Evolutionary conservation across 208 protist species (phyloP).

Genomic region (Wallacemonas sp.): DNA sequence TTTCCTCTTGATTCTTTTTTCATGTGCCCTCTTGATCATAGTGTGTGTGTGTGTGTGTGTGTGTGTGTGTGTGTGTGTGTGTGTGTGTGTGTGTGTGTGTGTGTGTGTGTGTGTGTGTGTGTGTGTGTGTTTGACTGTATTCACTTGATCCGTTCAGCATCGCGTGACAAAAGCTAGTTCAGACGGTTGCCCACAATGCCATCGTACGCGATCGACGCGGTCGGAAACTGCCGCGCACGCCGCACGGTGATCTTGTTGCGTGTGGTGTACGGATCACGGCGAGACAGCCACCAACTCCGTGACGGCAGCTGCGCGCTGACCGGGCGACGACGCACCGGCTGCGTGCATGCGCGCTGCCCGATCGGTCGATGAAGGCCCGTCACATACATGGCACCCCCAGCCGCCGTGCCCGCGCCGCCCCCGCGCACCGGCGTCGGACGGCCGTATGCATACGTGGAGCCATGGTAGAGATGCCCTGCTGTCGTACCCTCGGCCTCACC

Average conservation of each 20-base stretch:
- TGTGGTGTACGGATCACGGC: conserved; percentile 10
- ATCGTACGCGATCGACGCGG: conserved; percentile 3
- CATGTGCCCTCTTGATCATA: neutral
- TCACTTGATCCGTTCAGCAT: neutral
- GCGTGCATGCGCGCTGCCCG: neutral
- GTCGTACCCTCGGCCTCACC: neutral
- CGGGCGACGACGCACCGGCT: neutral
- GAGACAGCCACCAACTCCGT: neutral
- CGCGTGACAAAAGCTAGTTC: neutral
- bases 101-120: neutral
- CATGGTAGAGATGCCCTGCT: neutral
- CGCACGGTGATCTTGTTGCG: conserved; percentile 11
- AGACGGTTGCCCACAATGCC: neutral
- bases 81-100: no score
- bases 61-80: neutral
- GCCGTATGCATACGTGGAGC: neutral
- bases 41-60: conserved; percentile 1
- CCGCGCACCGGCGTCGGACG: no score
- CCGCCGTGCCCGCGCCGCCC: neutral
- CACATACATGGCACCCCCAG: conserved; percentile 1
- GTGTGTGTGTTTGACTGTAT: neutral
- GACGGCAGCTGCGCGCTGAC: neutral
- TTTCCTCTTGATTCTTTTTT: no score
- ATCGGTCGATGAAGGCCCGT: neutral
- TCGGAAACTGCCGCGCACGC: neutral